Evolutionary conservation across 1,284 basidiomycete species (phyloP), one percentile per base, ranked within the genome.

Genomic region (Porogramme epimiltina): DNA sequence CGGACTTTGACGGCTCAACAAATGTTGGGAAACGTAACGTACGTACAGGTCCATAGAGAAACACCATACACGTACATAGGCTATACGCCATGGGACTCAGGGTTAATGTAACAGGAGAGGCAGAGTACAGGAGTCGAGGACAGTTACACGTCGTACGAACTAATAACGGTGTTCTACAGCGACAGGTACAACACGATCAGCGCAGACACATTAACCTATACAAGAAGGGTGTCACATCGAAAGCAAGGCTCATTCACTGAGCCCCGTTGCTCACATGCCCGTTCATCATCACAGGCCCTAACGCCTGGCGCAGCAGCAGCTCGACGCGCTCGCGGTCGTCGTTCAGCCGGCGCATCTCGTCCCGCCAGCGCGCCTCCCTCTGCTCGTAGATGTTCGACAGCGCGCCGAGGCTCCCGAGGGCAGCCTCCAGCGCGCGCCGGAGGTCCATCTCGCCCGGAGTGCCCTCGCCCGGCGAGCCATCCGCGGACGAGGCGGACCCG

Each of bases 311-410:
- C 42, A 90, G 66, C 45, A 89, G 68, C 49, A 87, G 56, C 57
- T 85, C 82, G 4, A 89, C 81, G 15, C 75, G 70, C 62, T 87
- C 84, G n/a, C 84, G 71, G 54, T 91, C 88, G 31, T 85, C 82
- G 43, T 74, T 72, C 50, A 87, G 73, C 54, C 79, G 72, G 25
- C 75, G 67, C 78, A 89, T 84, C 70, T 89, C 88, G 23, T 87
- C 85, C 28, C 76, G 69, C 82, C 86, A 87, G 34, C 87, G 72
- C 42, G 76, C 74, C 66, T 87, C 85, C 16, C 86, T 72, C 55
- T 83, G 77, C 25, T 84, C 83, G 52, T 87, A 89, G 38, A 90
- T 83, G 38, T 73, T 68, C 20, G 82, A 77, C 46, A 90, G 70
- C 15, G 77, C 74, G 18, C 77, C 76, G 31, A 90, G 73, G 59